Percentiles rank a stretch among this genome's conserved stretches.
Conservation (phyloP, 1,284 basidiomycete genomes). For the Phellopilus nigrolimitatus region DNA sequence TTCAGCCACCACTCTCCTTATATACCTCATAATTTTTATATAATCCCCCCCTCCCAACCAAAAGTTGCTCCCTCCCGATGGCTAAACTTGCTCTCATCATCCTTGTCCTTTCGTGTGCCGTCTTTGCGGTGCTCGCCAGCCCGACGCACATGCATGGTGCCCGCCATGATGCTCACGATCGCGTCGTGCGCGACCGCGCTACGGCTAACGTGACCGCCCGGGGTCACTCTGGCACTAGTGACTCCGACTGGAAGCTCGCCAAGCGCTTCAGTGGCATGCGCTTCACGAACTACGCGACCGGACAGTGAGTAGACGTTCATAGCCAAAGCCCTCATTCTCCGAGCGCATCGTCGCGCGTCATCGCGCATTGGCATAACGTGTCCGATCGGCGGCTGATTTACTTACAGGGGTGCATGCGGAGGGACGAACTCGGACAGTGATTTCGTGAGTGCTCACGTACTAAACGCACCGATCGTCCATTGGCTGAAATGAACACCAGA, state of each 20-base stretch:
- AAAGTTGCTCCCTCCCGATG: background rate
- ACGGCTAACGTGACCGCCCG: background rate
- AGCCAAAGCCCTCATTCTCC: background rate
- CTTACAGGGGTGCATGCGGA: constrained; percentile 36
- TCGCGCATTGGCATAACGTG: background rate
- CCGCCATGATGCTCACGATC: constrained; percentile 10
- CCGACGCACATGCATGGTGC: background rate
- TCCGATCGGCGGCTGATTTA: background rate
- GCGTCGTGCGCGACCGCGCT: background rate
- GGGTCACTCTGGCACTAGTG: background rate
- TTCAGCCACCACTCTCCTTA: constrained; percentile 13
- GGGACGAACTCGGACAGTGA: constrained; percentile 28
- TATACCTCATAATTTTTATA: background rate
- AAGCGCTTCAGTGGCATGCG: constrained; percentile 20
- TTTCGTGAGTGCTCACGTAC: constrained; percentile 29
- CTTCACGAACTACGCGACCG: constrained; percentile 30
- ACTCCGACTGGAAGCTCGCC: constrained; percentile 7
- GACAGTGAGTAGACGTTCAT: constrained; percentile 25
- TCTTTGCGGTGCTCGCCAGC: constrained; percentile 5
- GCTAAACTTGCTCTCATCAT: background rate
- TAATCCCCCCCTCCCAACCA: background rate
- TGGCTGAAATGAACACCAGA: no score
- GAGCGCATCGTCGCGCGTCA: background rate
- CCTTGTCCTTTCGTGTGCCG: constrained; percentile 1
- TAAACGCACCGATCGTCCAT: no score